These are phyloP conservation scores for Sporothrix schenckii DNA, from an alignment of 2,329 filamentous ascomycete genomes.

Conservation along the genomic window DNA sequence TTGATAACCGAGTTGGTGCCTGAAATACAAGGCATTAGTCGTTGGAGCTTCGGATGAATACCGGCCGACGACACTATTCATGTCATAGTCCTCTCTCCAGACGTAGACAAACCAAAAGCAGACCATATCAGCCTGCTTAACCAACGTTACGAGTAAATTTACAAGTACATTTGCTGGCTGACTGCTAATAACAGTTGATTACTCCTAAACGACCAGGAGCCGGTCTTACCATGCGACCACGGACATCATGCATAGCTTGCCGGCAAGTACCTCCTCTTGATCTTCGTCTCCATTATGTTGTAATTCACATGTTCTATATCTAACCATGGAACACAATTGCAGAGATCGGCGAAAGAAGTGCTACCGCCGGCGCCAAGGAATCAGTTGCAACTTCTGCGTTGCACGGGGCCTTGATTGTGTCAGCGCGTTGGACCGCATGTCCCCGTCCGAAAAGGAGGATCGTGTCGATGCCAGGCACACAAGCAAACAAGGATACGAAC, in stretches of 20 bases:
- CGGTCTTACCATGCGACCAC: not conserved
- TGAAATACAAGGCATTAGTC: too few relatives aligned
- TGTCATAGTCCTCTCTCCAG: too few relatives aligned
- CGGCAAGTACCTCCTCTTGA: not conserved
- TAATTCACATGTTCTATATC: not conserved
- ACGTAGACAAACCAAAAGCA: too few relatives aligned
- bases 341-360: conserved; percentile 19
- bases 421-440: not conserved
- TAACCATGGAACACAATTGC: not conserved
- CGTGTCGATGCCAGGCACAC: not conserved
- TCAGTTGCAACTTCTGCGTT: conserved; percentile 8
- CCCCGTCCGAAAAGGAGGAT: not conserved
- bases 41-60: too few relatives aligned
- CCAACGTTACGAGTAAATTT: too few relatives aligned
- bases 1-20: too few relatives aligned
- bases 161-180: too few relatives aligned
- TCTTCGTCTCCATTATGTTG: not conserved
- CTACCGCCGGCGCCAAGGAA: conserved; percentile 5
- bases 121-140: too few relatives aligned
- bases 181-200: too few relatives aligned
- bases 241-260: conserved; percentile 8
- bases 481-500: not conserved
- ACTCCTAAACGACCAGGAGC: not conserved
- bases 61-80: too few relatives aligned
- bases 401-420: conserved; percentile 4